Evolutionary conservation across 2,329 filamentous ascomycete genomes (phyloP), one percentile per base, ranked within the genome.

Genomic region (Purpureocillium takamizusanense): DNA sequence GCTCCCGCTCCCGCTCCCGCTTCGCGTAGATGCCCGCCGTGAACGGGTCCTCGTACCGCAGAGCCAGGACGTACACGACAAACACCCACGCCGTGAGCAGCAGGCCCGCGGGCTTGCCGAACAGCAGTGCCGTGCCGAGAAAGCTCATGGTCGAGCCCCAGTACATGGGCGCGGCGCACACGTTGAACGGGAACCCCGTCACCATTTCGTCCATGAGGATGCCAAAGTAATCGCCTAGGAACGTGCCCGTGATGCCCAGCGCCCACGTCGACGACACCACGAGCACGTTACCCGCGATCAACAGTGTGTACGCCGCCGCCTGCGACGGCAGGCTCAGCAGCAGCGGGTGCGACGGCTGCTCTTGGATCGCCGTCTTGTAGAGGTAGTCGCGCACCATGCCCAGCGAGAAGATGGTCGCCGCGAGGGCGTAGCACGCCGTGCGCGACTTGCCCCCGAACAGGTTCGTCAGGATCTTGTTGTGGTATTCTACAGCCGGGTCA

Each of bases 221-320:
- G 51, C 92, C 92, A 59, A 97, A 98, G 72, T 98, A 98, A 69
- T 98, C 92, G 51, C 92, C 92, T 28, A 98, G 72, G 60, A 95
- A 98, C 29, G 92, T 98, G 46, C 92, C 92, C 1, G 88, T 95
- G 54, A 98, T 78, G 41, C 92, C 92, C 31, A 98, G 78, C 27
- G 81, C 84, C 79, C 81, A 95, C 65, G 94, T 97, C 44, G 85
- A 92, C 27, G 83, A 82, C 36, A 97, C 53, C 36, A 98, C 92
- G 28, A 98, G 78, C 37, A 83, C 63, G 61, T 95, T 95, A 42
- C 92, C 92, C 29, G 67, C 57, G 21, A 72, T 71, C 51, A 97
- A 75, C 39, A 97, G 76, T 4, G 67, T 74, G 46, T 81, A 82
- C 31, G 85, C 86, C 14, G 81, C 61, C 46, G 77, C 76, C 48